These are phyloP conservation scores for Phialemoniopsis sp. DNA, from an alignment of 2,329 filamentous ascomycete genomes.

Conservation along the genomic window DNA sequence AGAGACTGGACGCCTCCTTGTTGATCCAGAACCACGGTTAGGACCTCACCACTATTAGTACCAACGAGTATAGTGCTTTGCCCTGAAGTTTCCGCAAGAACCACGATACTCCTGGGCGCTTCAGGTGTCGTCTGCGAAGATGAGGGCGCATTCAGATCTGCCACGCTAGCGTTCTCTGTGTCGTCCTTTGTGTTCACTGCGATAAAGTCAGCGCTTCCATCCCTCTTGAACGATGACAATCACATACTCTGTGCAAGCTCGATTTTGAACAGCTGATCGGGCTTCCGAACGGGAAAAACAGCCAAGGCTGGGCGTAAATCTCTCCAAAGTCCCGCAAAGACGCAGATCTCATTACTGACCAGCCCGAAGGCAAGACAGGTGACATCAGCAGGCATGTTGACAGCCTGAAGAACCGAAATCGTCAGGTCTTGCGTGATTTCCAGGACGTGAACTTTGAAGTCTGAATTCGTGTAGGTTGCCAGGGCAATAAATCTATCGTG, in stretches of 20 bases:
- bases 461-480: conserved; percentile 29
- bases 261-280: conserved; percentile 3
- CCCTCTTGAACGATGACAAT: too few species aligned
- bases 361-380: conserved; percentile 38
- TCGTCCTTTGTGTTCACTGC: too few species aligned
- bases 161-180: too few species aligned
- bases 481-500: conserved; percentile 32
- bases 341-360: conserved; percentile 15
- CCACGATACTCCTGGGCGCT: too few species aligned
- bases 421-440: conserved; percentile 17
- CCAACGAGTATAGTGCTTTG: conserved; percentile 33
- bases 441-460: conserved; percentile 34
- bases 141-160: too few species aligned
- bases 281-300: conserved; percentile 13
- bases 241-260: neutral
- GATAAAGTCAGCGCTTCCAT: too few species aligned
- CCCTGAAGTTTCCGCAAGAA: conserved; percentile 6
- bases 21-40: conserved; percentile 27
- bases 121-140: too few species aligned
- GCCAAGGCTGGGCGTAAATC: conserved; percentile 26
- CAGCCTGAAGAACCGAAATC: conserved; percentile 20
- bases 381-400: conserved; percentile 39
- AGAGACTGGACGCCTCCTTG: conserved; percentile 13
- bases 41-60: conserved; percentile 47
- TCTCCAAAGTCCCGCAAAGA: conserved; percentile 28